A percentile compares a stretch with the other conserved stretches of the same genome.
These are phyloP conservation scores for Lomentospora prolificans DNA, from an alignment of 2,329 filamentous ascomycete species.

Conservation along the genomic window DNA sequence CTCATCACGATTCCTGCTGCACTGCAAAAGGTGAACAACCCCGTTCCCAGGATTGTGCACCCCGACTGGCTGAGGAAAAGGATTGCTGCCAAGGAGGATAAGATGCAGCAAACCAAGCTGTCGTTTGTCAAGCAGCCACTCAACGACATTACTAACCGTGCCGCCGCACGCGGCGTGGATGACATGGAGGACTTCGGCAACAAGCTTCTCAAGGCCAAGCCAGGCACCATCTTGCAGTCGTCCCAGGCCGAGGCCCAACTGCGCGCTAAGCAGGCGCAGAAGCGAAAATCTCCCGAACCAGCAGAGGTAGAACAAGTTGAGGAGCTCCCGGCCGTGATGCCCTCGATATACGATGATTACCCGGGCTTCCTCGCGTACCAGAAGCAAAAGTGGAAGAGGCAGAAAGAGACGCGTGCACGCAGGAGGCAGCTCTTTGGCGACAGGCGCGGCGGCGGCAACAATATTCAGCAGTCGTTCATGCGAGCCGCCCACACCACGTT, in stretches of 20 bases:
- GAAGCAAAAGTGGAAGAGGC: conserved; percentile 98
- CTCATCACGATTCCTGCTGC: conserved; percentile 97
- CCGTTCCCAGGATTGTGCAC: conserved; percentile 84
- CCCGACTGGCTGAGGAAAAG: conserved; percentile 93
- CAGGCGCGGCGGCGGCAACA: conserved; percentile 47
- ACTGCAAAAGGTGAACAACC: conserved; percentile 88
- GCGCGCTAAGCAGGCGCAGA: conserved; percentile 33
- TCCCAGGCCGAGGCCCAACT: conserved; percentile 36
- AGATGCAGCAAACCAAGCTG: conserved; percentile 97
- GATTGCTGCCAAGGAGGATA: conserved; percentile 93
- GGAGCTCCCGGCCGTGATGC: conserved; percentile 73
- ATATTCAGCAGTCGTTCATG: conserved; percentile 65
- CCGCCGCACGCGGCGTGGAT: conserved; percentile 21
- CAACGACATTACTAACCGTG: conserved; percentile 53
- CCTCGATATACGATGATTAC: conserved; percentile 78
- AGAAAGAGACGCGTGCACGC: conserved; percentile 78
- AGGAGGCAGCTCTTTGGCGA: conserved; percentile 91
- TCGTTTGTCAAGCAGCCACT: conserved; percentile 72
- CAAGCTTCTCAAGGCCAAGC: conserved; percentile 56
- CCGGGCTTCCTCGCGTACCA: conserved; percentile 82
- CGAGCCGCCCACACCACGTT: conserved; percentile 87
- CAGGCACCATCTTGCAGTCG: conserved; percentile 40
- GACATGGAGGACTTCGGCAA: conserved; percentile 76
- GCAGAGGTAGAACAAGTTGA: conserved; percentile 70
- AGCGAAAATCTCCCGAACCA: conserved; percentile 65